A percentile compares a stretch with the other conserved stretches of the same genome.
These are phyloP conservation scores for Leccinum proliferum DNA, from an alignment of 1,284 basidiomycete species.

Conservation along the genomic window DNA sequence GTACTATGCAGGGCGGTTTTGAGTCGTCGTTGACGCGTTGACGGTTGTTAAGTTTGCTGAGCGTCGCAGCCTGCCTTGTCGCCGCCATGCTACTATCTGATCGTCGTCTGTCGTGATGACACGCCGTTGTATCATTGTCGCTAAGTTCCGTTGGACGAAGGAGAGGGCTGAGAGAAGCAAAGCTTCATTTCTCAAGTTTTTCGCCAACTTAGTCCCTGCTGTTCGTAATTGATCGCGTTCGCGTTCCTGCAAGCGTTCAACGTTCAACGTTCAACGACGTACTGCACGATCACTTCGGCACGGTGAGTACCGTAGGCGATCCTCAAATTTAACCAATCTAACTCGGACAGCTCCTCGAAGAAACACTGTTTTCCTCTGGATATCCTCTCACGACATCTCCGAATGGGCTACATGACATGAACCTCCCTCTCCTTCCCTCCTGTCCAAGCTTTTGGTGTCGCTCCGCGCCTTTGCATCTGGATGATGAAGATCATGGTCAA, in stretches of 20 bases:
- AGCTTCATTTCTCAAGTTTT: neutral
- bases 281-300: conserved; percentile 76
- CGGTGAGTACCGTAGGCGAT: conserved; percentile 48
- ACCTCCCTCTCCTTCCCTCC: conserved; percentile 76
- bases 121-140: too few species aligned
- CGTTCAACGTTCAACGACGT: conserved; percentile 65
- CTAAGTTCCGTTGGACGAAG: too few species aligned
- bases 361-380: conserved; percentile 89
- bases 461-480: conserved; percentile 76
- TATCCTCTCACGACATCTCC: conserved; percentile 93
- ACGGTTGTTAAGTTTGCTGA: too few species aligned
- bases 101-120: too few species aligned
- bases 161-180: too few species aligned
- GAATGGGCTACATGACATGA: conserved; percentile 89
- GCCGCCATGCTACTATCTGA: too few species aligned
- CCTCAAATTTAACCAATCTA: conserved; percentile 68
- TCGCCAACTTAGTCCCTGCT: conserved; percentile 5
- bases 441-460: conserved; percentile 72
- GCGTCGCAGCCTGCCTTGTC: too few species aligned
- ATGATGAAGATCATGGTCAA: conserved; percentile 61
- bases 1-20: too few species aligned
- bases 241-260: conserved; percentile 65
- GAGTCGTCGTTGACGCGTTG: too few species aligned
- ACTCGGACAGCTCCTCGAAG: conserved; percentile 75
- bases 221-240: conserved; percentile 62